Evolutionary conservation across 2,329 filamentous ascomycete species (phyloP).

Genomic region (Trichothecium roseum): DNA sequence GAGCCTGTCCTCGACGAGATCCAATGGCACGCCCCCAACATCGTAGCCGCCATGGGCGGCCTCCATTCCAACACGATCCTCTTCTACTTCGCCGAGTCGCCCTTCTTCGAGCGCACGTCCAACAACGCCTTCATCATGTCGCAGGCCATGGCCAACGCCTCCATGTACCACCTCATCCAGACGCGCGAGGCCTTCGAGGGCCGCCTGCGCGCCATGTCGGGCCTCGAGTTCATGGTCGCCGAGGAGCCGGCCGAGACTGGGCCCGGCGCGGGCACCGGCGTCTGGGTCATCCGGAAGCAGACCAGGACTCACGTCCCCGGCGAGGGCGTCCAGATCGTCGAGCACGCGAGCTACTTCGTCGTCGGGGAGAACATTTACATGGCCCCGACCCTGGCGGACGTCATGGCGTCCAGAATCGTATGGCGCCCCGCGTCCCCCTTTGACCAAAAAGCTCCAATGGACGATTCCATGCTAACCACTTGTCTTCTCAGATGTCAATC

Average conservation of each 20-base stretch:
- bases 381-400: slow-evolving; percentile 50
- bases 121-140: slow-evolving; percentile 55
- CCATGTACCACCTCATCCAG: slow-evolving; percentile 45
- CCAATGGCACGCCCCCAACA: slow-evolving; percentile 48
- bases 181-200: slow-evolving; percentile 55
- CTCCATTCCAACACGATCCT: slow-evolving; percentile 56
- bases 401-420: slow-evolving; percentile 49
- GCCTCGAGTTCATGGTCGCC: slow-evolving; percentile 56
- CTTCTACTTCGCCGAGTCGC: slow-evolving; percentile 57
- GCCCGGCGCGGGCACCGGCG: slow-evolving; percentile 54
- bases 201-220: slow-evolving; percentile 52
- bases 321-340: slow-evolving; percentile 33
- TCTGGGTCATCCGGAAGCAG: slow-evolving; percentile 63
- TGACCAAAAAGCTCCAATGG: no score
- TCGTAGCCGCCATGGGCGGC: slow-evolving; percentile 40
- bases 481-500: slow-evolving; percentile 34
- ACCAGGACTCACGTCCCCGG: slow-evolving; percentile 45
- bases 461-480: no score
- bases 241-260: slow-evolving; percentile 54
- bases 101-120: slow-evolving; percentile 57
- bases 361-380: slow-evolving; percentile 58
- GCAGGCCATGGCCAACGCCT: slow-evolving; percentile 51
- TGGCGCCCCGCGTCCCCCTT: no score
- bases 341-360: slow-evolving; percentile 53
- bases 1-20: slow-evolving; percentile 55